Conservation (phyloP, 2,329 filamentous ascomycete genomes). For the Neopestalotiopsis rosae region DNA sequence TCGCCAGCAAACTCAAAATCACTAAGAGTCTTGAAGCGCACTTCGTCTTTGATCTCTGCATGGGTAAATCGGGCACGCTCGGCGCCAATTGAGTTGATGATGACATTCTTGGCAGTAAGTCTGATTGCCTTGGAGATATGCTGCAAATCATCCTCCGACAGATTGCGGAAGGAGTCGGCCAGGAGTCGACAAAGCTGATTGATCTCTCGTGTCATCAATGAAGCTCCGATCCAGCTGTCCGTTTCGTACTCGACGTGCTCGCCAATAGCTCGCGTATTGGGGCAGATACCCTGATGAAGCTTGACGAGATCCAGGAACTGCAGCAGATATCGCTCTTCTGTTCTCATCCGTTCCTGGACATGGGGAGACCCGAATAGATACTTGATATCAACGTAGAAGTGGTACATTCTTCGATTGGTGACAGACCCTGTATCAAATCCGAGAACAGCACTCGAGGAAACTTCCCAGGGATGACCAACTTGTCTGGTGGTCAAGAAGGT, state of each 20-base stretch:
- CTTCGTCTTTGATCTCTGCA: conserved; percentile 85
- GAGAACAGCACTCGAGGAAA: conserved; percentile 83
- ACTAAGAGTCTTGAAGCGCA: conserved; percentile 78
- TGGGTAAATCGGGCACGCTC: conserved; percentile 85
- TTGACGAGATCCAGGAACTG: conserved; percentile 97
- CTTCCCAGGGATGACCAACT: conserved; percentile 90
- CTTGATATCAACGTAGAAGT: conserved; percentile 94
- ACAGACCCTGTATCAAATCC: conserved; percentile 95
- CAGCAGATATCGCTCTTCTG: conserved; percentile 84
- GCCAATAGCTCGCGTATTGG: conserved; percentile 87
- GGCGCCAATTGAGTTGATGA: conserved; percentile 86
- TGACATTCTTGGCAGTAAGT: conserved; percentile 80
- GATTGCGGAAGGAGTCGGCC: conserved; percentile 81
- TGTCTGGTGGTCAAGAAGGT: conserved; percentile 96
- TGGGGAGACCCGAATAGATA: conserved; percentile 89
- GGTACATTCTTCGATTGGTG: conserved; percentile 93
- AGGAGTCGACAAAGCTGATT: conserved; percentile 90
- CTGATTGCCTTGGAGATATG: conserved; percentile 75
- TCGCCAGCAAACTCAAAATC: conserved; percentile 81
- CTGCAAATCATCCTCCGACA: conserved; percentile 65
- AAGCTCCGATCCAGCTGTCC: conserved; percentile 97
- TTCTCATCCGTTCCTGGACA: conserved; percentile 83
- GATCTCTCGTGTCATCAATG: conserved; percentile 91
- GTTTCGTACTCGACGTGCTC: conserved; percentile 99
- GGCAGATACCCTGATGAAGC: conserved; percentile 95